Percentiles rank a stretch among this genome's conserved stretches.
Evolutionary conservation across 495 filamentous ascomycete species (phyloP).

Genomic region (Lasiosphaeria ovina): DNA sequence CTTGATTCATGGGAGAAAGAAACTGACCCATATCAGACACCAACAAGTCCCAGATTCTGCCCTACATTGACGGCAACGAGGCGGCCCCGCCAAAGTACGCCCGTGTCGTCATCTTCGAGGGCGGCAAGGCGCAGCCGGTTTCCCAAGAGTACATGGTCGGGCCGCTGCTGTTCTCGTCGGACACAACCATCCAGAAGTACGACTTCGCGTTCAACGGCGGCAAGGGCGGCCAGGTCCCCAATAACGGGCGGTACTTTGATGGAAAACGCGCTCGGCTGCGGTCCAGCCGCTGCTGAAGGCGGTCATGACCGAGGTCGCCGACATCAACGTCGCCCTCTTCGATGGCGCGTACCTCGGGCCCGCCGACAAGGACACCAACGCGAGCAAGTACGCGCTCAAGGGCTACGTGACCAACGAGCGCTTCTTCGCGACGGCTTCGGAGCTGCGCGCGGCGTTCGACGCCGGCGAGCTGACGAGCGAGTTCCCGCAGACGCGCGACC

Average conservation of each 20-base stretch:
- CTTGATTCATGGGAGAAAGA: neutral
- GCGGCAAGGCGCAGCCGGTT: conserved; percentile 44
- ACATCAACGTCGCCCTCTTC: conserved; percentile 36
- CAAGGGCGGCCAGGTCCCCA: conserved; percentile 32
- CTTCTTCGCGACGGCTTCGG: conserved; percentile 34
- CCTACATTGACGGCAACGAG: conserved; percentile 44
- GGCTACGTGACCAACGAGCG: conserved; percentile 36
- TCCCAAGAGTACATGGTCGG: conserved; percentile 50
- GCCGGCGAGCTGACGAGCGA: conserved; percentile 35
- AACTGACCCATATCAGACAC: conserved; percentile 24
- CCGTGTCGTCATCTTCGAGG: conserved; percentile 44
- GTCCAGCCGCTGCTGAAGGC: conserved; percentile 30
- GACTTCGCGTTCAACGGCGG: conserved; percentile 47
- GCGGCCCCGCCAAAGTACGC: conserved; percentile 46
- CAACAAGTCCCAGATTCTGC: conserved; percentile 52
- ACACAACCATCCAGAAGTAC: conserved; percentile 39
- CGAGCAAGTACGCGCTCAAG: conserved; percentile 34
- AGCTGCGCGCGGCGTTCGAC: conserved; percentile 36
- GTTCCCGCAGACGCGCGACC: conserved; percentile 28
- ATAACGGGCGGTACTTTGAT: conserved; percentile 37
- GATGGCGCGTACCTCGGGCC: conserved; percentile 35
- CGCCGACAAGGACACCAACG: conserved; percentile 29
- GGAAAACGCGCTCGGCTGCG: conserved; percentile 24
- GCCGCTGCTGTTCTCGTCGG: conserved; percentile 44
- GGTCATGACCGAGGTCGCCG: conserved; percentile 34